Conservation (phyloP, 192 early-diverging fungal species). For the Allomyces macrogynus region DNA sequence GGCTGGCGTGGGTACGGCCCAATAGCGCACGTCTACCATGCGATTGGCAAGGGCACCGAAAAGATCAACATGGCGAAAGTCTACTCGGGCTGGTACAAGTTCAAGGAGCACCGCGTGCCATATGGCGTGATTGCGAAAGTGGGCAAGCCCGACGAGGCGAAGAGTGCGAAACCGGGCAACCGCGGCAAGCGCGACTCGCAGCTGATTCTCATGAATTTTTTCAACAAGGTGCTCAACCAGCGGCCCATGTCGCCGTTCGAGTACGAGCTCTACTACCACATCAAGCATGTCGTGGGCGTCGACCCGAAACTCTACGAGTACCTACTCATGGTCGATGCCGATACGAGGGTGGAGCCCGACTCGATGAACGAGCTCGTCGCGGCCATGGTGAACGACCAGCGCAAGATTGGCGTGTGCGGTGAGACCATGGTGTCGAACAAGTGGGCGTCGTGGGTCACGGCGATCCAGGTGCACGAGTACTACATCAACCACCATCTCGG, state of each 20-base stretch:
- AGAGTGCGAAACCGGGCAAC: constrained; percentile 8
- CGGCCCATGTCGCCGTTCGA: constrained; percentile 7
- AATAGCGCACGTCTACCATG: constrained; percentile 1
- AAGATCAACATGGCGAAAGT: constrained; percentile 6
- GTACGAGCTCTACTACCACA: constrained; percentile 5
- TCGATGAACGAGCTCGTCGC: constrained; percentile 5
- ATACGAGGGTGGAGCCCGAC: constrained; percentile 5
- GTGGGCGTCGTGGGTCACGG: constrained; percentile 5
- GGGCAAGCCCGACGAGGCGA: constrained; percentile 5
- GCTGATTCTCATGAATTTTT: constrained; percentile 8
- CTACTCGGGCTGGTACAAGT: constrained; percentile 7
- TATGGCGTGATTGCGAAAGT: constrained; percentile 1
- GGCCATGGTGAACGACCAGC: constrained; percentile 4
- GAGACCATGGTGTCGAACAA: constrained; percentile 7
- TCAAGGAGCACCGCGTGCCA: constrained; percentile 1
- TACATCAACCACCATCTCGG: constrained; percentile 6
- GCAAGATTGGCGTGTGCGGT: constrained; percentile 7
- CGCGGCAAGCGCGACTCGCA: constrained; percentile 13
- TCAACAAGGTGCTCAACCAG: constrained; percentile 4
- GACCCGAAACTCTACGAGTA: constrained; percentile 1
- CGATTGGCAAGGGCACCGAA: constrained; percentile 4
- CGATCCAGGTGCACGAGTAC: constrained; percentile 8
- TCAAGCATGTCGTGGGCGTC: constrained; percentile 4
- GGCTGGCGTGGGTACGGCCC: constrained; percentile 2
- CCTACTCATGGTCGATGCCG: constrained; percentile 6